These are phyloP conservation scores for Hyaloscypha bicolor DNA, from an alignment of 495 filamentous ascomycete species.

Conservation along the genomic window DNA sequence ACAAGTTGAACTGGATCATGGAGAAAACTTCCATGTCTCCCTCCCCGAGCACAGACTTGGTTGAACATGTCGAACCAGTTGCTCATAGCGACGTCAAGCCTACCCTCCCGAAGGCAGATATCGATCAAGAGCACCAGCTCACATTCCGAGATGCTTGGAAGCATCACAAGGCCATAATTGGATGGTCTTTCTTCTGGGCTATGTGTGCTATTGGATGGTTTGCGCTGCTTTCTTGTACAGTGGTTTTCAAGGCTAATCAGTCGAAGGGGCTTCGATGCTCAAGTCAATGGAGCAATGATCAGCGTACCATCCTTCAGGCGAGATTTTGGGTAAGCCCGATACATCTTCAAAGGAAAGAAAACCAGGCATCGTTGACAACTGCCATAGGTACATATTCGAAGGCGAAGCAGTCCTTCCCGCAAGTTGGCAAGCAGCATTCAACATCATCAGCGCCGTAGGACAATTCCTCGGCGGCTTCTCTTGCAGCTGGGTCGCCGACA, in stretches of 20 bases:
- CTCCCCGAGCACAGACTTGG: too few relatives aligned
- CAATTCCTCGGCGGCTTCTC: constrained; percentile 42
- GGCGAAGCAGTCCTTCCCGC: constrained; percentile 38
- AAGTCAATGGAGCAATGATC: constrained; percentile 43
- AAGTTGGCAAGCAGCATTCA: constrained; percentile 42
- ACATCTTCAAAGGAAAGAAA: neutral
- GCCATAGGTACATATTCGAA: constrained; percentile 32
- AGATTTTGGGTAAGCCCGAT: constrained; percentile 35
- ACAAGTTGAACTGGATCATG: too few relatives aligned
- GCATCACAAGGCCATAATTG: constrained; percentile 22
- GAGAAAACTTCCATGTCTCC: too few relatives aligned
- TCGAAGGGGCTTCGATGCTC: constrained; percentile 44
- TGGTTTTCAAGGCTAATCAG: neutral
- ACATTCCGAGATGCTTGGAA: constrained; percentile 14
- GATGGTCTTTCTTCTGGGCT: constrained; percentile 29
- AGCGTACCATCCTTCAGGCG: constrained; percentile 39
- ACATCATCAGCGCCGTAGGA: constrained; percentile 34
- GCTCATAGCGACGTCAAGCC: too few relatives aligned
- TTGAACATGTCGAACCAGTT: too few relatives aligned
- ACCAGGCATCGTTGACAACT: neutral
- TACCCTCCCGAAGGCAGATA: too few relatives aligned
- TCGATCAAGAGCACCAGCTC: neutral
- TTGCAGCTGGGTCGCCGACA: constrained; percentile 36
- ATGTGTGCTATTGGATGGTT: constrained; percentile 35
- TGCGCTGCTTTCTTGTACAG: neutral